These are phyloP conservation scores for Colletotrichum cereale DNA, from an alignment of 2,329 filamentous ascomycete genomes.

Conservation along the genomic window DNA sequence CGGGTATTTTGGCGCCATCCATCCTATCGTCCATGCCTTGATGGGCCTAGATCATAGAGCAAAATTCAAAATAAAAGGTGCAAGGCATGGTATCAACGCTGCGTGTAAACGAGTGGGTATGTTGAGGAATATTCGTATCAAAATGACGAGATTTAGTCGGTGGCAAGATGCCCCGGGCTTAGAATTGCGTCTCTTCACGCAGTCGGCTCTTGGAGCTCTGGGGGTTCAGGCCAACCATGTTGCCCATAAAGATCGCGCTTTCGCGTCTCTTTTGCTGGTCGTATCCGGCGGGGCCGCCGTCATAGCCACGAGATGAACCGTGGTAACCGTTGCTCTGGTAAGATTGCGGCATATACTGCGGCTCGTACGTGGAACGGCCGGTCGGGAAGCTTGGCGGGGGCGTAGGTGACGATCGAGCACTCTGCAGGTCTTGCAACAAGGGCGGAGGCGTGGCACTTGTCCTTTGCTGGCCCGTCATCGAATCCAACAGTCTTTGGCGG, in stretches of 20 bases:
- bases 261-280: constrained; percentile 67
- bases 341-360: constrained; percentile 52
- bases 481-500: constrained; percentile 61
- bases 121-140: constrained; percentile 42
- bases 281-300: constrained; percentile 50
- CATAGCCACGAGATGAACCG: constrained; percentile 47
- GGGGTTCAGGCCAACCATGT: constrained; percentile 61
- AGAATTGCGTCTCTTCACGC: constrained; percentile 66
- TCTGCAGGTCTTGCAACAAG: constrained; percentile 49
- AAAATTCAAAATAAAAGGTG: constrained; percentile 35
- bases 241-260: constrained; percentile 70
- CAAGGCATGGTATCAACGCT: constrained; percentile 40
- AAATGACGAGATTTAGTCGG: constrained; percentile 37
- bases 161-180: constrained; percentile 44
- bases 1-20: constrained; percentile 39
- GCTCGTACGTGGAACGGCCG: constrained; percentile 57
- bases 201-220: constrained; percentile 67
- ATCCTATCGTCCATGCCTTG: constrained; percentile 29
- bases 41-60: constrained; percentile 14
- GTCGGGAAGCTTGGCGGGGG: constrained; percentile 53
- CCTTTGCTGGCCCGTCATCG: constrained; percentile 50
- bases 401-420: constrained; percentile 57
- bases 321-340: constrained; percentile 43
- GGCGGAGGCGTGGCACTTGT: constrained; percentile 63
- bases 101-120: constrained; percentile 50